These are phyloP conservation scores for Lizonia empirigonia DNA, from an alignment of 2,329 filamentous ascomycete genomes.

Conservation along the genomic window DNA sequence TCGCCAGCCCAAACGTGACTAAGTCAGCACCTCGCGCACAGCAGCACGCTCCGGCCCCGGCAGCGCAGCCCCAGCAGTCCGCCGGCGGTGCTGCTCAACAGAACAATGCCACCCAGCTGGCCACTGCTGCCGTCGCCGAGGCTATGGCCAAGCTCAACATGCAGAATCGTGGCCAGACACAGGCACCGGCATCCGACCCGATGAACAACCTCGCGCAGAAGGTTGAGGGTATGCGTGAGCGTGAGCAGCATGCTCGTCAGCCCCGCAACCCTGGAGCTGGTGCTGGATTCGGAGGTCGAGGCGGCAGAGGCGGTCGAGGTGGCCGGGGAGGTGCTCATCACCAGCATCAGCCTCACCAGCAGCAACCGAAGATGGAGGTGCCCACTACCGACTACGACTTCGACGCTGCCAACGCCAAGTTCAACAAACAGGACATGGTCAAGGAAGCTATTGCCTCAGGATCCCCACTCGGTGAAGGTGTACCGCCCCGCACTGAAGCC, in stretches of 20 bases:
- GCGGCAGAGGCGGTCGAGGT: slow-evolving; percentile 57
- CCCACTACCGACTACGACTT: slow-evolving; percentile 94
- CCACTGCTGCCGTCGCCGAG: slow-evolving; percentile 76
- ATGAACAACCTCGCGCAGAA: slow-evolving; percentile 76
- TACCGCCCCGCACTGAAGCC: slow-evolving; percentile 36
- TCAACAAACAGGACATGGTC: slow-evolving; percentile 83
- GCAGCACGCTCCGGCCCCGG: slow-evolving; percentile 46
- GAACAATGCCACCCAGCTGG: slow-evolving; percentile 73
- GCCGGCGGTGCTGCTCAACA: slow-evolving; percentile 36
- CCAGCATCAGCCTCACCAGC: slow-evolving; percentile 37
- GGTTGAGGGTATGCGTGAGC: slow-evolving; percentile 74
- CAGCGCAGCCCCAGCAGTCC: slow-evolving; percentile 43
- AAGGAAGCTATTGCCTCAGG: slow-evolving; percentile 85
- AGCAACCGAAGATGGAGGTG: slow-evolving; percentile 76
- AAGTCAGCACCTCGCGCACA: slow-evolving; percentile 48
- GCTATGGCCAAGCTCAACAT: slow-evolving; percentile 75
- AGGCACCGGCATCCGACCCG: slow-evolving; percentile 44
- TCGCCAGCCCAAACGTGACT: slow-evolving; percentile 53
- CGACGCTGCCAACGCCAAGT: slow-evolving; percentile 81
- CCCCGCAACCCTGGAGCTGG: slow-evolving; percentile 54
- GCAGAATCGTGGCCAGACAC: slow-evolving; percentile 30
- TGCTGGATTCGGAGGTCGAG: slow-evolving; percentile 43
- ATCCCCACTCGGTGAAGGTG: slow-evolving; percentile 66
- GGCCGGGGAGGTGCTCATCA: slow-evolving; percentile 52
- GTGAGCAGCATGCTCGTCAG: slow-evolving; percentile 63